Evolutionary conservation across 371 early-diverging fungal species (phyloP).

Genomic region (Actinomortierella ambigua): DNA sequence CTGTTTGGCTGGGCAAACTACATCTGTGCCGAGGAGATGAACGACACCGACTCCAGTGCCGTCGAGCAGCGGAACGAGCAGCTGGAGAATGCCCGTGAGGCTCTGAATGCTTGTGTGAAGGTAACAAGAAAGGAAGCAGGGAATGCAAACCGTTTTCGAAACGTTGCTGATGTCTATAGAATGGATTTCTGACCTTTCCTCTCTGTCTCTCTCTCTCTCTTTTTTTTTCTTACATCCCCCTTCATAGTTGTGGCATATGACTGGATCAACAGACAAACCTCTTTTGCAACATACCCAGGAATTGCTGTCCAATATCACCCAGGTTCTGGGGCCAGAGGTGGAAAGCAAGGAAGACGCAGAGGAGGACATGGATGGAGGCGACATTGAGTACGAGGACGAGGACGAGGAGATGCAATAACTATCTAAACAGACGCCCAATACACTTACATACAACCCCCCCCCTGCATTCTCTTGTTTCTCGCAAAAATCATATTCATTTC

Average conservation of each 20-base stretch:
- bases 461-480: neutral
- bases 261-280: conserved; percentile 71
- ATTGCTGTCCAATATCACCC: conserved; percentile 59
- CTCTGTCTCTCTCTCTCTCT: conserved; percentile 12
- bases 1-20: conserved; percentile 93
- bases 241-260: conserved; percentile 58
- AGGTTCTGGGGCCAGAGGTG: conserved; percentile 54
- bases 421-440: neutral
- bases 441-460: neutral
- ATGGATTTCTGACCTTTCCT: neutral
- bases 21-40: conserved; percentile 71
- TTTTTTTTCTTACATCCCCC: conserved; percentile 20
- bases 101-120: conserved; percentile 73
- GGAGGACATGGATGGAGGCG: conserved; percentile 34
- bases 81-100: conserved; percentile 78
- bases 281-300: conserved; percentile 74
- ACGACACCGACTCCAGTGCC: conserved; percentile 44
- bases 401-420: conserved; percentile 49
- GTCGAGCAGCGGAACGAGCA: conserved; percentile 57
- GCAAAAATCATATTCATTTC: too few relatives aligned
- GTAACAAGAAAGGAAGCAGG: conserved; percentile 49
- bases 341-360: conserved; percentile 26
- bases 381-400: conserved; percentile 44
- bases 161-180: neutral
- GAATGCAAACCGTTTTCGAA: neutral